Conservation (phyloP, 306 rosid genomes). For the Gleditsia sinensis region DNA sequence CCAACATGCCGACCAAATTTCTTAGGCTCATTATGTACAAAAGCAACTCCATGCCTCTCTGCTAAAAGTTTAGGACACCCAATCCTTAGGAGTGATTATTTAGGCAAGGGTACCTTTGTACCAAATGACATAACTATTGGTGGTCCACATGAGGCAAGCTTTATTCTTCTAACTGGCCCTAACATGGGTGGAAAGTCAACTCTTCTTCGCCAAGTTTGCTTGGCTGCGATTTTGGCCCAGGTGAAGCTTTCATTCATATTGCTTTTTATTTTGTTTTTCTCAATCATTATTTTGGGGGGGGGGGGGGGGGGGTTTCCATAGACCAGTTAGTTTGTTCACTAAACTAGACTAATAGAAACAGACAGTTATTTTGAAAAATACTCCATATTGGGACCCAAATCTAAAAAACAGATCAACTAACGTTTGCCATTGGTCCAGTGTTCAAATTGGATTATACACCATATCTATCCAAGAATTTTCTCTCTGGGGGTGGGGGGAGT, state of each 20-base stretch:
- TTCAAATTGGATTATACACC: background rate
- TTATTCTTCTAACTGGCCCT: slow-evolving; percentile 92
- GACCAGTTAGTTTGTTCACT: background rate
- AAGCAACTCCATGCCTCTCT: slow-evolving; percentile 61
- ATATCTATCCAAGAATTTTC: background rate
- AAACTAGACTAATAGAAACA: background rate
- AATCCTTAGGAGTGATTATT: slow-evolving; percentile 79
- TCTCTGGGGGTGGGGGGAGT: background rate
- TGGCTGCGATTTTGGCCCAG: slow-evolving; percentile 92
- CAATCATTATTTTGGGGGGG: background rate
- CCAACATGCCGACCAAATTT: slow-evolving; percentile 73
- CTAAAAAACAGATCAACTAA: background rate
- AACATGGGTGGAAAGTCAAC: slow-evolving; percentile 99
- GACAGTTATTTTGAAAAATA: background rate
- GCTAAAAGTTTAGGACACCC: slow-evolving; percentile 92
- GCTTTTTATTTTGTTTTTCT: slow-evolving; percentile 29
- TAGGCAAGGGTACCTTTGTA: slow-evolving; percentile 82
- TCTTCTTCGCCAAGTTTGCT: slow-evolving; percentile 96
- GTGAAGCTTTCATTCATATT: slow-evolving; percentile 43
- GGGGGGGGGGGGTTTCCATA: background rate
- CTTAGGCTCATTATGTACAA: slow-evolving; percentile 44
- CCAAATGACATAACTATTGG: slow-evolving; percentile 78
- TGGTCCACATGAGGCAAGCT: slow-evolving; percentile 71
- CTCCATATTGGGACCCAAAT: background rate
- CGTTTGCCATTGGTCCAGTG: background rate